Percentiles rank a stretch among this genome's conserved stretches.
Evolutionary conservation across 2,329 filamentous ascomycete genomes (phyloP).

Genomic region (Parastagonospora avenae): DNA sequence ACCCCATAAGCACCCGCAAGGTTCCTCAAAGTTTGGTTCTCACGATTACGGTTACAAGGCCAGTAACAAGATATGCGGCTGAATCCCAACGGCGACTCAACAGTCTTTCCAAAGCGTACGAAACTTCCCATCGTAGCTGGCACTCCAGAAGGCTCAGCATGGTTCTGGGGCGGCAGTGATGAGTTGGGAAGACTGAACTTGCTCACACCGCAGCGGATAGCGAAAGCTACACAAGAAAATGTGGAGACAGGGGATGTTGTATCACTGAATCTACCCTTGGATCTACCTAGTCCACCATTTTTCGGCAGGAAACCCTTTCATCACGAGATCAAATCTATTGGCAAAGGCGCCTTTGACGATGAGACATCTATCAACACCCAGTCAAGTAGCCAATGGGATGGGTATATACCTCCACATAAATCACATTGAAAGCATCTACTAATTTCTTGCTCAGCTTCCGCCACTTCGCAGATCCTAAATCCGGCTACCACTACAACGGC

Average conservation of each 20-base stretch:
- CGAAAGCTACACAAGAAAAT: conserved; percentile 53
- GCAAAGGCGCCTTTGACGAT: conserved; percentile 33
- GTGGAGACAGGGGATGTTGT: conserved; percentile 60
- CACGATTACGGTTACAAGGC: not conserved
- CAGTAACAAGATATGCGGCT: conserved; percentile 19
- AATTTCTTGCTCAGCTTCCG: conserved; percentile 23
- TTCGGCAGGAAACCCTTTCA: conserved; percentile 63
- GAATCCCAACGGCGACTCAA: conserved; percentile 21
- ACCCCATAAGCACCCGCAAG: not conserved
- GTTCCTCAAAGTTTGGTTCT: not conserved
- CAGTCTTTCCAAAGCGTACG: conserved; percentile 26
- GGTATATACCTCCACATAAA: no score
- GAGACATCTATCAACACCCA: conserved; percentile 41
- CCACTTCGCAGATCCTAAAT: conserved; percentile 40
- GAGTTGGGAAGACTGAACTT: conserved; percentile 65
- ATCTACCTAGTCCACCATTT: conserved; percentile 59
- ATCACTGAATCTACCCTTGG: conserved; percentile 65
- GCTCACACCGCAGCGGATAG: conserved; percentile 61
- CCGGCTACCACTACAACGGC: conserved; percentile 39
- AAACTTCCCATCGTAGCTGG: conserved; percentile 25
- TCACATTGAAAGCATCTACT: no score
- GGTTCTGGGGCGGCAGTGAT: conserved; percentile 32
- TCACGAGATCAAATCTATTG: conserved; percentile 23
- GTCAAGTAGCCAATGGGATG: conserved; percentile 42
- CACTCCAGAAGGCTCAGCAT: conserved; percentile 25